phyloP scores from a whole-genome alignment of 1,284 basidiomycete species.

The Ganoderma sinense region DNA sequence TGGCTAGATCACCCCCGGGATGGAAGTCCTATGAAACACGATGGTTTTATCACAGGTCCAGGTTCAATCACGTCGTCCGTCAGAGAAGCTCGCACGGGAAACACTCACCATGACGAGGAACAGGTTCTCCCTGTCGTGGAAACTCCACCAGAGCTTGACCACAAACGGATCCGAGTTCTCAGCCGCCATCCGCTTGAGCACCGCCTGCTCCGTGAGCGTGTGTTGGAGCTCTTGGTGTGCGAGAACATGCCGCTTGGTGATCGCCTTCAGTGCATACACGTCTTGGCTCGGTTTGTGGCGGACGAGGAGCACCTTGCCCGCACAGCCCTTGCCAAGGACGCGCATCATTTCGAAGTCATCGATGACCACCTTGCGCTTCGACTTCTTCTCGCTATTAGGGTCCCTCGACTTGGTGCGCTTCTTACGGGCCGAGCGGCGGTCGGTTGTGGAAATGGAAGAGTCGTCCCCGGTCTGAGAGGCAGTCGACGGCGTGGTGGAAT shows the following conservation, averaged over 20 bases:
- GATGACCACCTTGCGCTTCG: constrained; percentile 75
- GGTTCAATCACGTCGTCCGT: background rate
- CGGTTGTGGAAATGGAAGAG: constrained; percentile 67
- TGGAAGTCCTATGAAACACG: constrained; percentile 80
- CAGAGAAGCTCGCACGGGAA: constrained; percentile 2
- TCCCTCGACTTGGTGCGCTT: constrained; percentile 63
- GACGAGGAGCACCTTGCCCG: constrained; percentile 92
- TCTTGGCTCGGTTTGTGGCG: constrained; percentile 75
- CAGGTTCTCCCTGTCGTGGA: constrained; percentile 94
- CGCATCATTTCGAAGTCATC: constrained; percentile 97
- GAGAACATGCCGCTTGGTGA: constrained; percentile 95
- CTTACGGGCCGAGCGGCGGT: constrained; percentile 50
- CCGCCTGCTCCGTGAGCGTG: constrained; percentile 94
- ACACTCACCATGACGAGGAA: constrained; percentile 84
- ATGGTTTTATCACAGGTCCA: constrained; percentile 20
- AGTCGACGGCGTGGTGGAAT: constrained; percentile 55
- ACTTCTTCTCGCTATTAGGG: constrained; percentile 58
- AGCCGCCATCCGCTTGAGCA: constrained; percentile 89
- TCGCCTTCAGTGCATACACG: constrained; percentile 94
- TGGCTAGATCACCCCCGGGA: constrained; percentile 95
- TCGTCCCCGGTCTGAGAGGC: constrained; percentile 63
- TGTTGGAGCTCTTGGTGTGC: constrained; percentile 96
- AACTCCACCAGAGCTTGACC: constrained; percentile 94
- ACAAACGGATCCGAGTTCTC: constrained; percentile 89
- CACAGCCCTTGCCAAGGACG: constrained; percentile 95